phyloP scores from a whole-genome alignment of 495 filamentous ascomycete genomes.

The Friedmanniomyces simplex region DNA sequence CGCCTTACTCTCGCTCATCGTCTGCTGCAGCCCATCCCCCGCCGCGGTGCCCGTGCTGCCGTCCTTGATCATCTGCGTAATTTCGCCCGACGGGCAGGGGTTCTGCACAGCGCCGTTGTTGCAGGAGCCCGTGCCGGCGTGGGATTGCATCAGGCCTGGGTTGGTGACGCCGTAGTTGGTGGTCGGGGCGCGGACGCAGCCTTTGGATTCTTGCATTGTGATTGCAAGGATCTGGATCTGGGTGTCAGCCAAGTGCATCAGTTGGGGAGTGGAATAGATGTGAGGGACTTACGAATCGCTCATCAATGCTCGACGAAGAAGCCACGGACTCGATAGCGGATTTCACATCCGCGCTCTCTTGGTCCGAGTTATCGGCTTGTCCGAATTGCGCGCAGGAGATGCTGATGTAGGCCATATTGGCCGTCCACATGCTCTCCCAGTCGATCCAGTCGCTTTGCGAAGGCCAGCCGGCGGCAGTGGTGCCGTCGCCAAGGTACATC shows the following conservation, averaged over 20 bases:
- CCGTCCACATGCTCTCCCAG: conserved; percentile 22
- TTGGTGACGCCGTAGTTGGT: conserved; percentile 40
- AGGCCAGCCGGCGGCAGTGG: conserved; percentile 14
- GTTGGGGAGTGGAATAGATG: background rate
- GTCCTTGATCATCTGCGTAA: conserved; percentile 22
- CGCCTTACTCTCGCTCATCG: background rate
- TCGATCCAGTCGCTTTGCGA: conserved; percentile 2
- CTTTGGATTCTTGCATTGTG: conserved; percentile 23
- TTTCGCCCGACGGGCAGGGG: conserved; percentile 36
- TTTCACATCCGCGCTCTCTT: conserved; percentile 59
- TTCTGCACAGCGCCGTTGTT: conserved; percentile 19
- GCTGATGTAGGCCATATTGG: conserved; percentile 35
- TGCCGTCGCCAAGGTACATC: conserved; percentile 17
- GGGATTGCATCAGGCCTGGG: conserved; percentile 45
- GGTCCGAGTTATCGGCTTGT: conserved; percentile 43
- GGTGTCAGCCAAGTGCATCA: background rate
- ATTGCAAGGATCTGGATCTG: conserved; percentile 17
- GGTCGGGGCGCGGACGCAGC: conserved; percentile 35
- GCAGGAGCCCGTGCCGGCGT: conserved; percentile 15
- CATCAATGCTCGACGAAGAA: conserved; percentile 9
- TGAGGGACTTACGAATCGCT: conserved; percentile 11
- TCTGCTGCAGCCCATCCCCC: conserved; percentile 20
- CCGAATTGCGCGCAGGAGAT: conserved; percentile 36
- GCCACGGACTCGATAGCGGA: conserved; percentile 17
- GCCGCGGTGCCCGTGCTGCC: conserved; percentile 14